Percentiles rank a stretch among this genome's conserved stretches.
These are phyloP conservation scores for Aspergillus sojae DNA, from an alignment of 2,329 filamentous ascomycete species.

Conservation along the genomic window DNA sequence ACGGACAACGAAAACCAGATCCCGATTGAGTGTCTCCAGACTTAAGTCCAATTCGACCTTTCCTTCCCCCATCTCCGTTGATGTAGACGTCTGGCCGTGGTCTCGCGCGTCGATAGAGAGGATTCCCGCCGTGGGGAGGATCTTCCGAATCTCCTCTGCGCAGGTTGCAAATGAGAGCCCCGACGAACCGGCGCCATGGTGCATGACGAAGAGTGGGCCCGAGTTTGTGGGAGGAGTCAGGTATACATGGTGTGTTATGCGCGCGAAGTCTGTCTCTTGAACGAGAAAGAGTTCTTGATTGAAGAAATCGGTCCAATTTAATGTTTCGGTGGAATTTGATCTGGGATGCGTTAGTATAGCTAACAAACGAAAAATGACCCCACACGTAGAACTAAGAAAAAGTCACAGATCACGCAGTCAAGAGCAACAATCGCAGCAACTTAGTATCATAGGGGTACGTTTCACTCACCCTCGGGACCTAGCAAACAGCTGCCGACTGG, in stretches of 20 bases:
- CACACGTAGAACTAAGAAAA: not conserved
- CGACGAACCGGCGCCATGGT: constrained; percentile 93
- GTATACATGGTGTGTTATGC: constrained; percentile 79
- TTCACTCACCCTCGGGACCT: constrained; percentile 65
- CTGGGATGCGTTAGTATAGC: constrained; percentile 9
- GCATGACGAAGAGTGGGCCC: constrained; percentile 85
- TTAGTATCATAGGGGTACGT: not conserved
- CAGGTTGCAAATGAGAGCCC: constrained; percentile 89
- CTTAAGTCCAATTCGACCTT: constrained; percentile 64
- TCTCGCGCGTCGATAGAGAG: constrained; percentile 83
- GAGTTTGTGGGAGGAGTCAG: constrained; percentile 74
- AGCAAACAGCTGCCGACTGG: constrained; percentile 72
- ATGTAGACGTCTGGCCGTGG: constrained; percentile 69
- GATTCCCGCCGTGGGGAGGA: constrained; percentile 77
- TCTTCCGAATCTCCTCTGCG: constrained; percentile 73
- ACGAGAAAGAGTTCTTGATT: constrained; percentile 78
- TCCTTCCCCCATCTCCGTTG: constrained; percentile 20
- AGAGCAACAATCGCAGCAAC: not conserved
- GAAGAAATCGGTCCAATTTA: constrained; percentile 90
- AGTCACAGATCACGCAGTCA: not conserved
- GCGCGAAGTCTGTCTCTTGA: constrained; percentile 36
- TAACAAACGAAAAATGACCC: not conserved
- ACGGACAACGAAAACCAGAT: constrained; percentile 70
- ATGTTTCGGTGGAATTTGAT: constrained; percentile 56
- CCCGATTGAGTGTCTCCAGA: constrained; percentile 70